A percentile compares a stretch with the other conserved stretches of the same genome.
Conservation (phyloP, 768 basidiomycete genomes). For the Lentinus tigrinus region DNA sequence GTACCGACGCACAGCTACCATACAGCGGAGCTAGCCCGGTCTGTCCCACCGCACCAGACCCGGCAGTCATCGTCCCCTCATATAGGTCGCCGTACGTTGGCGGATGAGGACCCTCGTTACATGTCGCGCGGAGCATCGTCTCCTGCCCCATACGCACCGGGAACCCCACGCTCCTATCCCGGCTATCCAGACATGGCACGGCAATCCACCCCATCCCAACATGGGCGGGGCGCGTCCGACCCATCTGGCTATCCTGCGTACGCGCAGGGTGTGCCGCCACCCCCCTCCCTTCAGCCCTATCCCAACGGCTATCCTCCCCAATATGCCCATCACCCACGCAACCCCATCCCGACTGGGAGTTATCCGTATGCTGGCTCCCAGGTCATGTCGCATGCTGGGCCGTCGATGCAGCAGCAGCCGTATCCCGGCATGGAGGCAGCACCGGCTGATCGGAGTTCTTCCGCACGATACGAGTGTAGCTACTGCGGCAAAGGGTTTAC, state of each 20-base stretch:
- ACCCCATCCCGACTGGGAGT: conserved; percentile 23
- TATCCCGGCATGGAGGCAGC: conserved; percentile 13
- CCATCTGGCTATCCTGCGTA: conserved; percentile 14
- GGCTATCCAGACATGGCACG: conserved; percentile 9
- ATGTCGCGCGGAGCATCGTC: conserved; percentile 13
- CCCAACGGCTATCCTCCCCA: conserved; percentile 11
- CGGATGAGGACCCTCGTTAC: conserved; percentile 21
- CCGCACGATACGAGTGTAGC: conserved; percentile 69
- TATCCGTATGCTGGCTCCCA: conserved; percentile 36
- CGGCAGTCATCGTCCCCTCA: conserved; percentile 23
- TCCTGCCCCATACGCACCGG: conserved; percentile 13
- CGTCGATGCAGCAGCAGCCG: conserved; percentile 10
- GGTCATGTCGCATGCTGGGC: conserved; percentile 35
- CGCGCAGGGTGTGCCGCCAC: conserved; percentile 9
- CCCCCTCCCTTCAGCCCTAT: conserved; percentile 10
- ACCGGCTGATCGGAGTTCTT: conserved; percentile 24
- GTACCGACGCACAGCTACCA: not conserved
- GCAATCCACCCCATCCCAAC: conserved; percentile 9
- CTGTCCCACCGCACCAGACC: conserved; percentile 24
- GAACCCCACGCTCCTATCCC: conserved; percentile 15
- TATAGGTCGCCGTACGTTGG: conserved; percentile 21
- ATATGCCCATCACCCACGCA: conserved; percentile 11
- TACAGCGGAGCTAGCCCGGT: conserved; percentile 25
- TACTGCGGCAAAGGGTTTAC: conserved; percentile 84
- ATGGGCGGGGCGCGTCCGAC: conserved; percentile 18